Base-by-base conservation (phyloP, 805 yeast genomes). In the Lipomyces spencermartinsiae region DNA sequence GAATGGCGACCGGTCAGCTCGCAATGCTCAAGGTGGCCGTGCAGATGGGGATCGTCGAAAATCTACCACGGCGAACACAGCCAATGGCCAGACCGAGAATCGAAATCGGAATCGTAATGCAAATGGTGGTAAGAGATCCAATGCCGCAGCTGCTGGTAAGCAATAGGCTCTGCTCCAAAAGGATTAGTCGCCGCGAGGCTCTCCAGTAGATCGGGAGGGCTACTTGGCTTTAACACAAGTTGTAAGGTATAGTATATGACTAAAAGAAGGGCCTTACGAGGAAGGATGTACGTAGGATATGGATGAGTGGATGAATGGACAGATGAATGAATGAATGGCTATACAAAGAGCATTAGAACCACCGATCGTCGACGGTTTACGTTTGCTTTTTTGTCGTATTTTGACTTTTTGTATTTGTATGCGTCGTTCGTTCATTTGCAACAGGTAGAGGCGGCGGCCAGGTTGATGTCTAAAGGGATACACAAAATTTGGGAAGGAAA, bases 11-110 rank as follows among this genome's bases (percentile, higher is more conserved):
- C 46, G 39, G 29, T 25, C 12, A 29, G 29, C 22, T 25, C 62
- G 62, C 22, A n/a, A 37, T 33, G 61, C 46, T 5, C 62, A 59
- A 9, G n/a, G 49, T 43, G 56, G 56, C 12, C 56, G 56, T 12
- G 31, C 34, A 31, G 56, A 53, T 7, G 53, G 31, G 12, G 56
- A 22, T 31, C n/a, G 37, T 8, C 55, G 56, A 22, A 46, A 46
- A 43, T 7, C 43, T 8, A 49, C 29, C n/a, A 14, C 8, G 4
- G 46, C 43, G 33, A 53, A 53, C 49, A 54, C 35, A 4, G 43
- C 56, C 37, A 39, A 35, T 35, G 62, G 16, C 39, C 31, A 19
- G 4, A 12, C 31, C 14, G 62, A 49, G 37, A 59, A 59, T 22
- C 37, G 62, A 16, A 58, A 58, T n/a, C 9, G 56, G 56, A 59